Evolutionary conservation across 2,329 filamentous ascomycete genomes (phyloP).

Genomic region (Fusarium illudens): DNA sequence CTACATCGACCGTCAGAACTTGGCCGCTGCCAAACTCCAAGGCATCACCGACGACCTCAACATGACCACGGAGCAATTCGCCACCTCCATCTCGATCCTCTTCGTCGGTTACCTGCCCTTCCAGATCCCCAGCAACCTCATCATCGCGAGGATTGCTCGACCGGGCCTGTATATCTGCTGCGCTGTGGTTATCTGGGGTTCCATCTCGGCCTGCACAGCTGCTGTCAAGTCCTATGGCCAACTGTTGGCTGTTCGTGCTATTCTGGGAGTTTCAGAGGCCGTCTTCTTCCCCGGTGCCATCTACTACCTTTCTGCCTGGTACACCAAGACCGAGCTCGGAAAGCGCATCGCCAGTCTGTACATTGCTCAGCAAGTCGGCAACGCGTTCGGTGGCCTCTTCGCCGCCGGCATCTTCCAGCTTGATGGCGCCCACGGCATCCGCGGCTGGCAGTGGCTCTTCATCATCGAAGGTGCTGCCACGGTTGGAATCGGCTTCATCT

Average conservation of each 20-base stretch:
- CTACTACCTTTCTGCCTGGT: slow-evolving; percentile 52
- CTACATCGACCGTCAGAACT: slow-evolving; percentile 48
- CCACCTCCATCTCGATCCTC: slow-evolving; percentile 50
- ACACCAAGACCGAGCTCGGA: slow-evolving; percentile 50
- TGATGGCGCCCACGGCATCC: slow-evolving; percentile 38
- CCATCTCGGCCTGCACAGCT: slow-evolving; percentile 50
- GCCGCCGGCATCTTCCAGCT: slow-evolving; percentile 46
- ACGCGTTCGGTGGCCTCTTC: slow-evolving; percentile 48
- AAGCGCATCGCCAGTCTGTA: slow-evolving; percentile 44
- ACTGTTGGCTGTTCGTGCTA: slow-evolving; percentile 48
- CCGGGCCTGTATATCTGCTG: slow-evolving; percentile 35
- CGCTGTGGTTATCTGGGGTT: slow-evolving; percentile 37
- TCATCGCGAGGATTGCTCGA: slow-evolving; percentile 31
- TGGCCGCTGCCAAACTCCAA: slow-evolving; percentile 31
- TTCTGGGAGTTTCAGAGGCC: slow-evolving; percentile 62
- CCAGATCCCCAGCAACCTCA: slow-evolving; percentile 50
- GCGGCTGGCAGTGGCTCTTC: slow-evolving; percentile 43
- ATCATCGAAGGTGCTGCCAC: slow-evolving; percentile 39
- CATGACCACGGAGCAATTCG: slow-evolving; percentile 47
- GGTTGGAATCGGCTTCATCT: slow-evolving; percentile 33
- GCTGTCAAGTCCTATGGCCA: slow-evolving; percentile 50
- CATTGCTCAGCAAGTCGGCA: slow-evolving; percentile 40
- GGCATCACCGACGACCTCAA: slow-evolving; percentile 49
- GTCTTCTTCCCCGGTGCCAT: slow-evolving; percentile 60
- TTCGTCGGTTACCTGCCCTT: slow-evolving; percentile 50